phyloP scores from a whole-genome alignment of 2,329 filamentous ascomycete genomes.

The Tolypocladium inflatum region DNA sequence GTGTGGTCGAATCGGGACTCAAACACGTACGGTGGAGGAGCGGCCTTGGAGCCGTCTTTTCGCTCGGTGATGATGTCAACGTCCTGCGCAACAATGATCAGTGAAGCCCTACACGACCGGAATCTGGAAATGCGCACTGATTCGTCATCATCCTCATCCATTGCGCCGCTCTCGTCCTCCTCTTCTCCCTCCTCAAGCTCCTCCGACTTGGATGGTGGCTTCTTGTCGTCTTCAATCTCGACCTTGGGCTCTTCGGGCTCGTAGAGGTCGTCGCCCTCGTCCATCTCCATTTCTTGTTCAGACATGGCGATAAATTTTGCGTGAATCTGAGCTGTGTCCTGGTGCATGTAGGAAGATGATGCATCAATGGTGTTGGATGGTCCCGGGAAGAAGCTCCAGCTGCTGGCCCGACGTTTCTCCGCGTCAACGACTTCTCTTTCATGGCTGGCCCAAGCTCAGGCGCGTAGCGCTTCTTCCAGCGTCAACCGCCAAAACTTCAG shows the following conservation, averaged over 20 bases:
- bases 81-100: slow-evolving; percentile 32
- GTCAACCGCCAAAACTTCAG: neutral
- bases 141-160: slow-evolving; percentile 51
- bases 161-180: slow-evolving; percentile 50
- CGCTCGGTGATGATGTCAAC: slow-evolving; percentile 61
- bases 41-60: slow-evolving; percentile 53
- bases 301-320: slow-evolving; percentile 1
- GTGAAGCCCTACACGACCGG: neutral
- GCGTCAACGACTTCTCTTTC: slow-evolving; percentile 1
- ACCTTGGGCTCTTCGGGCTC: slow-evolving; percentile 45
- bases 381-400: slow-evolving; percentile 6
- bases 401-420: slow-evolving; percentile 19
- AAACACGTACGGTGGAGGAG: slow-evolving; percentile 44
- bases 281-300: slow-evolving; percentile 47
- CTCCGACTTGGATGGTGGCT: slow-evolving; percentile 29
- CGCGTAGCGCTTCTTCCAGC: neutral
- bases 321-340: neutral
- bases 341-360: neutral
- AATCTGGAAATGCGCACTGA: slow-evolving; percentile 12
- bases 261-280: slow-evolving; percentile 61
- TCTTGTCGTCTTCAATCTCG: slow-evolving; percentile 20
- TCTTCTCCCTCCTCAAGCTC: slow-evolving; percentile 57
- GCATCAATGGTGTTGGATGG: neutral
- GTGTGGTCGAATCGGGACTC: neutral
- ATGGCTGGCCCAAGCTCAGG: neutral